Evolutionary conservation across 208 protist genomes (phyloP).

Genomic region (Trypanosoma vivax): DNA sequence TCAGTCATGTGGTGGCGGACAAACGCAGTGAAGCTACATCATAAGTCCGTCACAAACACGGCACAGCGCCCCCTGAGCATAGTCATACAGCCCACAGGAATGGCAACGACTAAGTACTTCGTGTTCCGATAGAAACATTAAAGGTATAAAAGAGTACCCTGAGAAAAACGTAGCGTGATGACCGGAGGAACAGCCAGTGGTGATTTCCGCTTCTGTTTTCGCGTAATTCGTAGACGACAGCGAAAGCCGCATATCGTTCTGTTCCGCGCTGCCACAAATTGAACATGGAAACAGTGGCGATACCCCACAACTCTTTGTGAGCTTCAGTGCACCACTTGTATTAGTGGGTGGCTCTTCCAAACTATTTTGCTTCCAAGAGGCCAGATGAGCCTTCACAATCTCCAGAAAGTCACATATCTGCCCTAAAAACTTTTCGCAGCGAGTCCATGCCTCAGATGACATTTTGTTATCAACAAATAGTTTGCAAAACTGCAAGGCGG

Average conservation of each 20-base stretch:
- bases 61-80: slow-evolving; percentile 49
- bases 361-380: too few relatives aligned
- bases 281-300: slow-evolving; percentile 14
- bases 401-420: slow-evolving; percentile 33
- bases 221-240: slow-evolving; percentile 18
- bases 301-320: neutral
- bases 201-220: neutral
- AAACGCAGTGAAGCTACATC: slow-evolving; percentile 11
- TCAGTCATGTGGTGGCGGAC: neutral
- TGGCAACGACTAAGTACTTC: slow-evolving; percentile 55
- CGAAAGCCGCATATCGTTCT: slow-evolving; percentile 16
- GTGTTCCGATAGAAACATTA: slow-evolving; percentile 52
- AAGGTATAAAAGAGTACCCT: slow-evolving; percentile 52
- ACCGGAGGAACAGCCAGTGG: slow-evolving; percentile 8
- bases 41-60: slow-evolving; percentile 70
- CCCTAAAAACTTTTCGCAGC: slow-evolving; percentile 13
- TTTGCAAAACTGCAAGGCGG: slow-evolving; percentile 8
- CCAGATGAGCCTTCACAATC: slow-evolving; percentile 31
- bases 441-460: slow-evolving; percentile 4
- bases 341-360: too few relatives aligned
- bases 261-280: slow-evolving; percentile 16
- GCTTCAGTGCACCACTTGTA: too few relatives aligned
- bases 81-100: slow-evolving; percentile 57
- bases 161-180: slow-evolving; percentile 73
- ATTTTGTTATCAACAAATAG: slow-evolving; percentile 1